Base-by-base conservation (phyloP, 192 early-diverging fungal species). In the Coemansia pectinata region DNA sequence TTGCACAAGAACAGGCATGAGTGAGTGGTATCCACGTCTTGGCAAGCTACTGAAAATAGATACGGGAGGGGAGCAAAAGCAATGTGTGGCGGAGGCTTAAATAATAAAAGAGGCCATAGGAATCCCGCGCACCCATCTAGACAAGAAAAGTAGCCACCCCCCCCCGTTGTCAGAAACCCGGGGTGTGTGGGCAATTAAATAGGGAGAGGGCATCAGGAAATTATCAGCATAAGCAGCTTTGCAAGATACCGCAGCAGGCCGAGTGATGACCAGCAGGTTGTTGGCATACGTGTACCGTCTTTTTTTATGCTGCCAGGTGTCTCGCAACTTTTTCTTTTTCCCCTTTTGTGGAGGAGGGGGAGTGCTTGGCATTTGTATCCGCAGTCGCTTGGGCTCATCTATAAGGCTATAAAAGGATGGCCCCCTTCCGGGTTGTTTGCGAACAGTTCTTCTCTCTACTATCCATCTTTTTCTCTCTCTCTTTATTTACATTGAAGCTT, bases 341-440 rank as follows among this genome's bases (percentile, higher is more conserved):
- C 52, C 27, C 27, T 29, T 29, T 55, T 29, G 52, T 55, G 52
- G 52, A 29, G 52, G 52, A 29, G 52, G 52, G 27, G 52, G 25
- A 55, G 25, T 55, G 52, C 52, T 55, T 55, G 52, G 52, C 52
- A 55, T 31, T 55, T 55, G 52, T 31, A 14, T 55, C 52, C 52
- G 52, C 52, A 55, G 52, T 55, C 52, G 52, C 52, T 25, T 39
- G 38, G 38, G 38, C 38, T 39, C 38, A 39, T 27, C 27, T 36
- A 55, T 29, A 29, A 55, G 52, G 52, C 27, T 55, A 55, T 55
- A 55, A 63, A 42, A 63, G 38, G 29, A 64, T 2, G 63, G 31
- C 27, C 15, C 31, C 15, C 65, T 66, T 34, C 65, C 21, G 48
- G 41, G 36, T 52, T 36, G 45, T 65, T 47, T 31, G 36, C 15